Percentiles rank a stretch among this genome's conserved stretches.
phyloP scores from a whole-genome alignment of 331 rosid species.

The Quercus phellos region DNA sequence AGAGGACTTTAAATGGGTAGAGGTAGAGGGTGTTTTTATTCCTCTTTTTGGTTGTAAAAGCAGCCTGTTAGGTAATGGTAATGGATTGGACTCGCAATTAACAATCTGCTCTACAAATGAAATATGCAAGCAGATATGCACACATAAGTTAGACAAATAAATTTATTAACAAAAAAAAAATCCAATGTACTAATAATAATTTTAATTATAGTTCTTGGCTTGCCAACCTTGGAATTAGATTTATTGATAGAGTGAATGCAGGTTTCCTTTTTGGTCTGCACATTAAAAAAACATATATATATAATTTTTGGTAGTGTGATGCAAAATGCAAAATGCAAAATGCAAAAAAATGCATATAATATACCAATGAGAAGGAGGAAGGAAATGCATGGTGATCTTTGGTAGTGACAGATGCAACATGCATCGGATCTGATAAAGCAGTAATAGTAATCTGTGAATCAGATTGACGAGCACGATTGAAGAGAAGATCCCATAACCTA shows the following conservation, averaged over 20 bases:
- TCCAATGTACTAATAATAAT: not conserved
- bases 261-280: not conserved
- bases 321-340: no score
- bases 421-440: not conserved
- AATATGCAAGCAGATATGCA: not conserved
- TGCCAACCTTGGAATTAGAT: slow-evolving; percentile 19
- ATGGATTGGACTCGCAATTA: not conserved
- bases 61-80: slow-evolving; percentile 10
- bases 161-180: not conserved
- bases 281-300: not conserved
- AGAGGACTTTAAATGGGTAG: not conserved
- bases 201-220: not conserved
- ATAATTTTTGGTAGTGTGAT: no score
- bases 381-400: not conserved
- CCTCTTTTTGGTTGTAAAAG: not conserved
- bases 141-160: not conserved
- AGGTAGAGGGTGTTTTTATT: not conserved
- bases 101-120: slow-evolving; percentile 17
- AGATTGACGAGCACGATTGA: not conserved
- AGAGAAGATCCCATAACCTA: slow-evolving; percentile 25
- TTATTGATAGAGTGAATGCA: not conserved
- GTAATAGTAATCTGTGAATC: not conserved
- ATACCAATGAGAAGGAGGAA: not conserved
- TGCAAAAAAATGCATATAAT: not conserved
- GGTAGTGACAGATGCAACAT: not conserved